Evolutionary conservation across 2,329 filamentous ascomycete species (phyloP).

Genomic region (Claviceps africana): DNA sequence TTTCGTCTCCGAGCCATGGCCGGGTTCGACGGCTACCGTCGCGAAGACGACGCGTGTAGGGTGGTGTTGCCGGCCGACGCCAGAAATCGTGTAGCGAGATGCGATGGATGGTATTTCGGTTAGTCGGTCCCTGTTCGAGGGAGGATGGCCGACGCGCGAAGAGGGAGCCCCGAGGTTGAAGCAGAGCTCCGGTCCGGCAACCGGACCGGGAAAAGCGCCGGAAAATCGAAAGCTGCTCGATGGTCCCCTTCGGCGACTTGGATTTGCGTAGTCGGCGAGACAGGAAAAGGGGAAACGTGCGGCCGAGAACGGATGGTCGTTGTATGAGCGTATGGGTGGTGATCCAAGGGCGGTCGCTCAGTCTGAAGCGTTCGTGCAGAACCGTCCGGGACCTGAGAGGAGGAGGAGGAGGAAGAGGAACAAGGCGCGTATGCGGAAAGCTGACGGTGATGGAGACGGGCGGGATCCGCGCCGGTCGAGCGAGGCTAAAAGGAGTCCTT

Average conservation of each 20-base stretch:
- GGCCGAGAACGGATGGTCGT: background rate
- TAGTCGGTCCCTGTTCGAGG: too few relatives aligned
- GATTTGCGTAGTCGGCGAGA: too few relatives aligned
- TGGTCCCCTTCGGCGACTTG: too few relatives aligned
- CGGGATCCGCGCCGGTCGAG: background rate
- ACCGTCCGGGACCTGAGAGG: background rate
- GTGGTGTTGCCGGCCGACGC: background rate
- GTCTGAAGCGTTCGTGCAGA: background rate
- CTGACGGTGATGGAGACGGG: background rate
- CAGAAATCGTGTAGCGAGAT: too few relatives aligned
- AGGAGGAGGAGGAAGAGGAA: background rate
- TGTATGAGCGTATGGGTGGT: too few relatives aligned
- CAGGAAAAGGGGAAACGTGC: background rate
- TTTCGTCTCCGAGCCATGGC: conserved; percentile 42
- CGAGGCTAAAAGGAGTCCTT: background rate
- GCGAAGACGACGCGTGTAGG: background rate
- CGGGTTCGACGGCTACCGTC: background rate
- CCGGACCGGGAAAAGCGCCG: too few relatives aligned
- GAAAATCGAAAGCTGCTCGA: too few relatives aligned
- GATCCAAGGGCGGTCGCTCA: background rate
- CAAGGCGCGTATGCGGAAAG: background rate
- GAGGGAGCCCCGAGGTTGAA: too few relatives aligned
- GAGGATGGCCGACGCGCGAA: background rate
- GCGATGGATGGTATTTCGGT: too few relatives aligned
- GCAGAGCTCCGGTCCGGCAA: too few relatives aligned